Evolutionary conservation across 768 basidiomycete species (phyloP), one percentile per base, ranked within the genome.

Genomic region (Thelephora ganbajun): DNA sequence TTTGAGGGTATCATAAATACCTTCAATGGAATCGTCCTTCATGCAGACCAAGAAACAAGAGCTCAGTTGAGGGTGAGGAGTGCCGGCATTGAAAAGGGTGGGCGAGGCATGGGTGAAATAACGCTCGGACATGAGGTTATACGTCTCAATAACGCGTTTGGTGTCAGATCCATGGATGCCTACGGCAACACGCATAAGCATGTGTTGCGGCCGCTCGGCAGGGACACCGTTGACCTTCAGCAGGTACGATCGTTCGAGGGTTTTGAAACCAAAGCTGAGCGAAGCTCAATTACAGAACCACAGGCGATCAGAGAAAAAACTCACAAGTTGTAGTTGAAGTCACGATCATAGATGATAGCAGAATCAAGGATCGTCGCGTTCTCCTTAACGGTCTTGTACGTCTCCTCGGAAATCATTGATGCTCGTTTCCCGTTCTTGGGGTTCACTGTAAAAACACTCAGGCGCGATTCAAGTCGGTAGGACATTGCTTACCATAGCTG

Each of bases 161-260:
- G 97, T 76, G 62, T 98, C 86, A 7, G 66, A 59, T 4, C 92
- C 93, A 62, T 98, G 94, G 48, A 99, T 92, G 35, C 94, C 94
- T 42, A 98, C 91, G 42, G 96, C 89, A 48, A 99, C 96, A 63
- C 96, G 92, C 96, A 99, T 98, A 63, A 98, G 83, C 79, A 98
- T 88, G 64, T 98, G 96, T 58, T 98, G 96, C 26, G 96, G 96
- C 34, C 96, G 82, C 64, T 99, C 96, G 36, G 92, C 93, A 43
- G 94, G 89, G 50, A 87, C 86, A 36, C 91, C 90, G 60, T 94
- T 78, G 66, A 98, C 80, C 49, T 92, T 82, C 36, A 99, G 81
- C 5, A 98, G 79, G 65, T 99, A 99, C 1, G 93, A 97, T 30
- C 93, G 85, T 66, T 99, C 96, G 30, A 99, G 80, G 2, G 96